These are phyloP conservation scores for Pleurotus pulmonarius DNA, from an alignment of 768 basidiomycete genomes.

Conservation along the genomic window DNA sequence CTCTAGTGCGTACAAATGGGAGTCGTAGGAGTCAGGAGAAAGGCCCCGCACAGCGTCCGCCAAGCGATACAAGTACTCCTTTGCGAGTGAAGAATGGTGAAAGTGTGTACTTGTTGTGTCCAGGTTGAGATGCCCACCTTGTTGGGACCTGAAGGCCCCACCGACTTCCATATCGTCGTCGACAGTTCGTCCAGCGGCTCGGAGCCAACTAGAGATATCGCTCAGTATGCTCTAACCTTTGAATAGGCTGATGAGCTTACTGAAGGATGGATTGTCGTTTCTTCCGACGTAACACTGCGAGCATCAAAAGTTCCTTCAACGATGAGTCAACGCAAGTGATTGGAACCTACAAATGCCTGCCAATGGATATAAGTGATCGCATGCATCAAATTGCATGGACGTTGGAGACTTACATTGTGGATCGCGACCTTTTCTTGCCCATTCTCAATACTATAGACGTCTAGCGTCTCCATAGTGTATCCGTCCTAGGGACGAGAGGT, in stretches of 20 bases:
- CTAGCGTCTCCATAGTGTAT: slow-evolving; percentile 78
- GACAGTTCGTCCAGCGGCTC: slow-evolving; percentile 74
- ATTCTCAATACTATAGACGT: slow-evolving; percentile 60
- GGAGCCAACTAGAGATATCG: slow-evolving; percentile 59
- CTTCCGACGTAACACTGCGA: slow-evolving; percentile 82
- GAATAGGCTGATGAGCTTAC: slow-evolving; percentile 35
- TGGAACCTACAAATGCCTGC: too few relatives aligned
- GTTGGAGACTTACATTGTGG: slow-evolving; percentile 38
- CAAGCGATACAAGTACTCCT: slow-evolving; percentile 89
- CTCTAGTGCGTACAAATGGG: slow-evolving; percentile 76
- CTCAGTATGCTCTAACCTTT: neutral
- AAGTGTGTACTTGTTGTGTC: neutral
- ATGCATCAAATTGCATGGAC: neutral
- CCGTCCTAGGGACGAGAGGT: slow-evolving; percentile 57
- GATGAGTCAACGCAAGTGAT: too few relatives aligned
- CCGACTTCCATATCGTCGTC: slow-evolving; percentile 63
- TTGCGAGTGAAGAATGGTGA: neutral
- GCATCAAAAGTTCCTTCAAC: too few relatives aligned
- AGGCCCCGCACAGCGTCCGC: slow-evolving; percentile 70
- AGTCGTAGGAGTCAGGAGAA: slow-evolving; percentile 70
- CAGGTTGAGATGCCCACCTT: slow-evolving; percentile 50
- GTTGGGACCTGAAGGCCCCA: slow-evolving; percentile 88
- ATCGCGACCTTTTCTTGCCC: slow-evolving; percentile 54
- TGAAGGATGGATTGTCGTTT: slow-evolving; percentile 84
- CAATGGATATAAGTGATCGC: too few relatives aligned